Conservation (phyloP, 169 alveolate genomes). For the Plasmodium sp. region DNA sequence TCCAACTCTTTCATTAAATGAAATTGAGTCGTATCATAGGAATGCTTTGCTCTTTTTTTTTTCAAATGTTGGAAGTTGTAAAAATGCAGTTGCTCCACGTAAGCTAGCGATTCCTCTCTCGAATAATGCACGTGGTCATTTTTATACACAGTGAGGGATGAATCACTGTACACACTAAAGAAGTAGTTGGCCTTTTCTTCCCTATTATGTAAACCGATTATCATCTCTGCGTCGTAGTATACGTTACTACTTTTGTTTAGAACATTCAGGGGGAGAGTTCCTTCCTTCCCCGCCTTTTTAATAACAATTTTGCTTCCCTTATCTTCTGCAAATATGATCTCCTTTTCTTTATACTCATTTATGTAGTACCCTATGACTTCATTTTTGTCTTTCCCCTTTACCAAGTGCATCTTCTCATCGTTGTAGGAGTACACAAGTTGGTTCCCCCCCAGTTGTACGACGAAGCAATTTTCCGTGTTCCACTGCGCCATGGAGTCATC, state of each 20-base stretch:
- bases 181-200: slow-evolving; percentile 35
- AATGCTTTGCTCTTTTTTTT: not conserved
- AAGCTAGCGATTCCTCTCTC: slow-evolving; percentile 61
- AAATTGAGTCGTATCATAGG: slow-evolving; percentile 6
- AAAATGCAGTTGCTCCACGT: slow-evolving; percentile 53
- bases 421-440: slow-evolving; percentile 5
- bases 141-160: slow-evolving; percentile 53
- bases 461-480: slow-evolving; percentile 16
- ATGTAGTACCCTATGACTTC: slow-evolving; percentile 47
- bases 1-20: slow-evolving; percentile 31
- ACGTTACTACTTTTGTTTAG: slow-evolving; percentile 54
- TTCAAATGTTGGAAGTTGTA: slow-evolving; percentile 64
- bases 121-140: slow-evolving; percentile 25
- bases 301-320: slow-evolving; percentile 12
- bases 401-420: not conserved
- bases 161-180: slow-evolving; percentile 62
- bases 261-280: not conserved
- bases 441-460: not conserved
- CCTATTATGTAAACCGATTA: slow-evolving; percentile 23
- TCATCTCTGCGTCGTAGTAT: slow-evolving; percentile 34
- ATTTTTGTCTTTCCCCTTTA: not conserved
- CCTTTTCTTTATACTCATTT: slow-evolving; percentile 30
- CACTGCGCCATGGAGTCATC: slow-evolving; percentile 32
- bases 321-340: slow-evolving; percentile 27
- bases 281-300: not conserved